Evolutionary conservation across 352 stramenopile species (phyloP).

Genomic region (Globisporangium perplexum): DNA sequence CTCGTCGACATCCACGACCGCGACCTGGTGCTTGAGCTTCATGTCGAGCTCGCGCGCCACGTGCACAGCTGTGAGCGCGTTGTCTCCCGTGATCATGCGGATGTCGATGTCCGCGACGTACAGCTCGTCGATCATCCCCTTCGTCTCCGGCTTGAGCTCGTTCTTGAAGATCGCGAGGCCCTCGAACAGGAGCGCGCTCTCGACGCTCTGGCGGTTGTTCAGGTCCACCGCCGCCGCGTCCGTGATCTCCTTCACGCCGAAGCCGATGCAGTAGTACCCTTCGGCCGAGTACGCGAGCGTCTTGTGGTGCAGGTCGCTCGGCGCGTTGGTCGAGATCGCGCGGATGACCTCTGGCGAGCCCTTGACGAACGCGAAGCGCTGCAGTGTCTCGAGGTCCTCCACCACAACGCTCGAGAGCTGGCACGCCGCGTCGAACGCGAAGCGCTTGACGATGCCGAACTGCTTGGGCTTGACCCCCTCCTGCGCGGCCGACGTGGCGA

Average conservation of each 20-base stretch:
- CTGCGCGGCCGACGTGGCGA: slow-evolving; percentile 7
- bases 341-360: slow-evolving; percentile 28
- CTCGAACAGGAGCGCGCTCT: slow-evolving; percentile 48
- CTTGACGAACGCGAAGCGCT: slow-evolving; percentile 42
- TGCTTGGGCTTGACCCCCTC: slow-evolving; percentile 6
- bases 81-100: slow-evolving; percentile 82
- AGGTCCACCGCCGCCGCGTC: slow-evolving; percentile 8
- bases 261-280: slow-evolving; percentile 64
- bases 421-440: slow-evolving; percentile 39
- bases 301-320: slow-evolving; percentile 21
- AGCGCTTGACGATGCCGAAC: slow-evolving; percentile 41
- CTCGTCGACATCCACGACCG: slow-evolving; percentile 33
- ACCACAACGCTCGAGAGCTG: slow-evolving; percentile 46
- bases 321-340: slow-evolving; percentile 4
- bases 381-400: slow-evolving; percentile 25
- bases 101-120: slow-evolving; percentile 50
- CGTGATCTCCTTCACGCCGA: slow-evolving; percentile 27
- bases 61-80: slow-evolving; percentile 43
- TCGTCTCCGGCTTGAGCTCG: slow-evolving; percentile 64
- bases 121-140: slow-evolving; percentile 61
- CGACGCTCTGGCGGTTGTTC: slow-evolving; percentile 32
- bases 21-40: slow-evolving; percentile 26
- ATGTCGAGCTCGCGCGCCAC: slow-evolving; percentile 39
- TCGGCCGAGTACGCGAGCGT: slow-evolving; percentile 26
- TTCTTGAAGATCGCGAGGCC: slow-evolving; percentile 85